Base-by-base conservation (phyloP, 106 monocot species). In the Xerophyta viscosa region DNA sequence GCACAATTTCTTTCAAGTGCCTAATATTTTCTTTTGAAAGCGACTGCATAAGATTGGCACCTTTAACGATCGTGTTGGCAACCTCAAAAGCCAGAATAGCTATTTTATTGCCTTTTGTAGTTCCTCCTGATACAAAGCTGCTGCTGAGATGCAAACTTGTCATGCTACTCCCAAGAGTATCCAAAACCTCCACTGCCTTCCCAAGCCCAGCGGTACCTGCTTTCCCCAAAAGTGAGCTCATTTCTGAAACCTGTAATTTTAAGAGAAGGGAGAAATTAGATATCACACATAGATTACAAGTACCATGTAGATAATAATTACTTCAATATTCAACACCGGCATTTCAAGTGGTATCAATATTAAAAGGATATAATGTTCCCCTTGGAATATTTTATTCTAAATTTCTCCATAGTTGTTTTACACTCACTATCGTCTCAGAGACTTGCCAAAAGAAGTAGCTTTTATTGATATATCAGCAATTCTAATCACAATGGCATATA, bases 91-190 rank as follows among this genome's bases (percentile, higher is more conserved):
- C 67, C 31, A 92, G 74, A 60, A 92, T 92, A 37, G 57, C 48
- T 79, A 92, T 74, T 64, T 82, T 80, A 37, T 65, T 80, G 47
- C 82, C 87, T 60, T 87, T 87, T 22, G 73, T 76, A 39, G 61
- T 53, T 26, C 50, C 67, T 62, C 73, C 79, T 52, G 83, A 77
- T 62, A 74, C 76, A 74, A 87, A 92, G 29, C 83, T 73, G 65
- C 70, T 67, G 55, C 31, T 69, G 29, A 77, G 56, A 44, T 80
- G 56, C 62, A 92, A 83, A 77, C 67, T 83, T 37, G 87, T 77
- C 87, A 92, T 77, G 56, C 92, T 92, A 63, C 92, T 92, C 39
- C 92, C 92, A 62, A 92, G 73, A 48, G 79, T 92, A 50, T 92
- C 92, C 51, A 92, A 74, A 60, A 92, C 87, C 48, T 87, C 92